phyloP scores from a whole-genome alignment of 129 eudicot species.

The Cynara cardunculus region DNA sequence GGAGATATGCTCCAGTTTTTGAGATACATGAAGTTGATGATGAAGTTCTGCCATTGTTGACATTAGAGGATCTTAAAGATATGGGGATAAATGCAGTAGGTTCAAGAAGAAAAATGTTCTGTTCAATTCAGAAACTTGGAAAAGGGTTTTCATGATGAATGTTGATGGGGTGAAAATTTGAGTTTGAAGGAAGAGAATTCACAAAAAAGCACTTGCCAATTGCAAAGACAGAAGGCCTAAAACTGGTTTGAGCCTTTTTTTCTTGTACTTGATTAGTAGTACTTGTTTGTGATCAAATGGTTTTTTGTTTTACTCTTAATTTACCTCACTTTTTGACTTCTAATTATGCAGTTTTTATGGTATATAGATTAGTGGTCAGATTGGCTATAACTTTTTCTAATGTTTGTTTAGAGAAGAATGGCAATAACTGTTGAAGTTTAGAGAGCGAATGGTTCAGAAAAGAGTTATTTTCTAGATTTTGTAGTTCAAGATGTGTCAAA shows the following conservation, averaged over 20 bases:
- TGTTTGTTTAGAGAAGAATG: constrained; percentile 16
- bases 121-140: constrained; percentile 60
- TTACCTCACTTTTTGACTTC: constrained; percentile 22
- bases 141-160: constrained; percentile 56
- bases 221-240: constrained; percentile 21
- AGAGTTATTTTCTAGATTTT: constrained; percentile 4
- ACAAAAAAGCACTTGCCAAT: constrained; percentile 6
- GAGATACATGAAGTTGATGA: constrained; percentile 82
- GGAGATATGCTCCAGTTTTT: constrained; percentile 64
- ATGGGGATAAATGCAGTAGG: constrained; percentile 83
- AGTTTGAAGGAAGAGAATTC: background rate
- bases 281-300: constrained; percentile 23
- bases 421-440: background rate
- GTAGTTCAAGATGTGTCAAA: constrained; percentile 9
- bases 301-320: constrained; percentile 23
- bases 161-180: background rate
- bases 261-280: constrained; percentile 22
- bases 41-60: constrained; percentile 59
- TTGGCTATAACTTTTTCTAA: constrained; percentile 13
- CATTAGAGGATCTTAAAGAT: constrained; percentile 67
- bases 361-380: constrained; percentile 25
- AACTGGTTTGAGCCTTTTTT: constrained; percentile 38
- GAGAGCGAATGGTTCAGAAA: background rate
- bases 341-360: constrained; percentile 20
- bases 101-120: constrained; percentile 61